Base-by-base conservation (phyloP, 164 flowering plant genomes). In the Vitis amurensis region DNA sequence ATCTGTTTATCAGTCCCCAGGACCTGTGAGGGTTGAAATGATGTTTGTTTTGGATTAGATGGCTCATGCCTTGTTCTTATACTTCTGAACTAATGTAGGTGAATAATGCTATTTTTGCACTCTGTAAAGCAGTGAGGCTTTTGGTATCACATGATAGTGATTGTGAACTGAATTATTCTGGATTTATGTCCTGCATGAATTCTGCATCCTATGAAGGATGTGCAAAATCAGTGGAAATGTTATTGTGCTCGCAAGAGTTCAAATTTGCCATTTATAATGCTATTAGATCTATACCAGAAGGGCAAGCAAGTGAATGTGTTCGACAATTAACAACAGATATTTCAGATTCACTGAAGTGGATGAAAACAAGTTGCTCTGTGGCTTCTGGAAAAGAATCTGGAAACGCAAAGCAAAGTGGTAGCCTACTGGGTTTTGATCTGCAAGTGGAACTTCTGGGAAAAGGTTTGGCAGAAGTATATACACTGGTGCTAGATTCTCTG, bases 221-320 rank as follows among this genome's bases (percentile, higher is more conserved):
- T 79, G 79, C 78, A 57, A 81, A 78, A 76, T 78, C 92, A 50
- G 84, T 90, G 70, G 77, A 77, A 71, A 74, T 61, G 71, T 63
- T 95, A 51, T 50, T 90, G 37, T 79, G 83, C 63, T 84, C 92
- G 59, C 86, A 77, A 67, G 84, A 83, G 9, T 85, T 93, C 53
- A 90, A 83, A 71, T 44, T 67, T 74, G 83, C 89, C 1, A 71
- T 95, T 73, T 73, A 72, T 67, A 70, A 72, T 63, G 93, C 92
- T 61, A 71, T 91, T 63, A 83, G 77, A 59, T 75, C 88, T 19
- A 83, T 89, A 76, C 98, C 99, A 12, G 99, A 91, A 85, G 98
- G 98, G 52, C 99, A 95, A 82, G 91, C 77, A 15, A 81, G 88
- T 83, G 89, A 79, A 23, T 87, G 77, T 63, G 74, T 95, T 72